A percentile compares a stretch with the other conserved stretches of the same genome.
Evolutionary conservation across 306 rosid species (phyloP).

Genomic region (Urtica urens): DNA sequence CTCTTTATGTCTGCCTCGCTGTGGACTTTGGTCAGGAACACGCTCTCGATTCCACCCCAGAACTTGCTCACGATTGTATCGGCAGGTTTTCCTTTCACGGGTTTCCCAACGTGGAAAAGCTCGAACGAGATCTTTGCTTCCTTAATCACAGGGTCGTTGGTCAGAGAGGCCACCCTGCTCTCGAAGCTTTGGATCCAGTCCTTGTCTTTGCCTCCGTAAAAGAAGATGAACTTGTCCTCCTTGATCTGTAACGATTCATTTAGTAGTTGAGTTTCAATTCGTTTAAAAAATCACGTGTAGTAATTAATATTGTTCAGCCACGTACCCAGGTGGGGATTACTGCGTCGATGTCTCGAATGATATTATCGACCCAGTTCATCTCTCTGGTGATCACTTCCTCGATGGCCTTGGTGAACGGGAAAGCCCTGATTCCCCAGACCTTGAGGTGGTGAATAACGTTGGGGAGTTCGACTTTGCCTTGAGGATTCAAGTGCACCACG

Average conservation of each 20-base stretch:
- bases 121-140: conserved; percentile 32
- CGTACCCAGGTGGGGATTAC: conserved; percentile 23
- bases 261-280: background rate
- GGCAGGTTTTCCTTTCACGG: conserved; percentile 11
- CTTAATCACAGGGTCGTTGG: conserved; percentile 28
- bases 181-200: conserved; percentile 49
- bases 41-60: conserved; percentile 37
- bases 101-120: conserved; percentile 23
- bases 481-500: conserved; percentile 27
- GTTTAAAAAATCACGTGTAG: background rate
- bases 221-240: conserved; percentile 41
- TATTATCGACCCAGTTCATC: conserved; percentile 22
- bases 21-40: conserved; percentile 27
- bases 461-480: conserved; percentile 25
- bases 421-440: conserved; percentile 36
- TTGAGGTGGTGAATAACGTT: conserved; percentile 44
- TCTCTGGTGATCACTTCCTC: conserved; percentile 8
- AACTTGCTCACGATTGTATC: conserved; percentile 22
- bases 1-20: conserved; percentile 3
- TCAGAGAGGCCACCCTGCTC: conserved; percentile 24
- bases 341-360: conserved; percentile 16
- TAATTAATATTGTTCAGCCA: background rate
- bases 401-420: conserved; percentile 20
- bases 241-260: conserved; percentile 19
- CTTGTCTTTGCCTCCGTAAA: conserved; percentile 48